phyloP scores from a whole-genome alignment of 345 rosid genomes.

The Boechera divaricarpa region DNA sequence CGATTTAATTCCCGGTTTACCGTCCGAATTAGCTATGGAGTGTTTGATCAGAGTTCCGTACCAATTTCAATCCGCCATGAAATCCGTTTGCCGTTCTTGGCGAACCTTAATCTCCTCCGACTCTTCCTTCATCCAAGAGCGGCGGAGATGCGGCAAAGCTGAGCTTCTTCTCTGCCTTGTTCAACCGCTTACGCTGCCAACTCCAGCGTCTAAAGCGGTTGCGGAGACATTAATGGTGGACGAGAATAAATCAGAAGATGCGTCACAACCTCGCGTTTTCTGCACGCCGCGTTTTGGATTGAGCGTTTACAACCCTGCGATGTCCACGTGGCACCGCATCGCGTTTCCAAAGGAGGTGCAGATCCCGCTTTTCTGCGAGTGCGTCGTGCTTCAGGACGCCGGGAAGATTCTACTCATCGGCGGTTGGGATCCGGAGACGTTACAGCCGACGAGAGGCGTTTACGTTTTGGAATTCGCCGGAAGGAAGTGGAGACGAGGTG shows the following conservation, averaged over 20 bases:
- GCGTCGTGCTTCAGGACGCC: slow-evolving; percentile 46
- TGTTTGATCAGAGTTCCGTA: slow-evolving; percentile 60
- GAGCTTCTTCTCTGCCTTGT: slow-evolving; percentile 61
- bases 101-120: slow-evolving; percentile 44
- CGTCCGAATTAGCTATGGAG: slow-evolving; percentile 55
- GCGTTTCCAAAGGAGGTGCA: slow-evolving; percentile 12
- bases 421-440: slow-evolving; percentile 64
- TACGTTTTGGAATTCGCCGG: slow-evolving; percentile 51
- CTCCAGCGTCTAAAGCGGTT: slow-evolving; percentile 24
- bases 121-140: slow-evolving; percentile 45
- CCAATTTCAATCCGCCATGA: slow-evolving; percentile 51
- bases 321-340: slow-evolving; percentile 48
- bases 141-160: slow-evolving; percentile 46
- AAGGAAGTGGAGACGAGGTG: slow-evolving; percentile 52
- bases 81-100: slow-evolving; percentile 58
- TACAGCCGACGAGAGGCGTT: slow-evolving; percentile 52
- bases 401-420: slow-evolving; percentile 56
- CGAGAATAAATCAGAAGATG: slow-evolving; percentile 25
- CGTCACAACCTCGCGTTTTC: slow-evolving; percentile 27
- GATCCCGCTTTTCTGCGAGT: slow-evolving; percentile 65
- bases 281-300: slow-evolving; percentile 51
- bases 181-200: slow-evolving; percentile 46
- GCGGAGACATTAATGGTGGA: background rate
- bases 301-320: slow-evolving; percentile 45
- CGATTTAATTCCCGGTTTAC: slow-evolving; percentile 58